phyloP scores from a whole-genome alignment of 805 yeast genomes.

The Zygotorulaspora chibaensis region DNA sequence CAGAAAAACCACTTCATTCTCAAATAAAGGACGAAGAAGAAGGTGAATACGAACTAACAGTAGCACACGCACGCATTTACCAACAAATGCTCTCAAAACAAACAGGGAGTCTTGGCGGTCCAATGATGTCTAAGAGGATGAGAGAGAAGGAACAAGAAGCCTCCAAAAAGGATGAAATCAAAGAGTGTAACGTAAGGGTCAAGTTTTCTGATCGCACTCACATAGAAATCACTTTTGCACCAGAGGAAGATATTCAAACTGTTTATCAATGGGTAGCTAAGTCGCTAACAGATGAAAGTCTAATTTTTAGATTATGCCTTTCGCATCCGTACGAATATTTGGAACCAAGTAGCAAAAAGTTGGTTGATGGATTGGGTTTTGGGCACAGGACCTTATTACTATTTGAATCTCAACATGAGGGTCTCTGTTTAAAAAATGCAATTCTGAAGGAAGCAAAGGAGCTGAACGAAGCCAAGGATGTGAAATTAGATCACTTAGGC shows the following conservation, averaged over 20 bases:
- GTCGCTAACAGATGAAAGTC: slow-evolving; percentile 29
- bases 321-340: slow-evolving; percentile 47
- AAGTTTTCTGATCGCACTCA: slow-evolving; percentile 55
- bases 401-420: slow-evolving; percentile 30
- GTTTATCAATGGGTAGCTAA: slow-evolving; percentile 32
- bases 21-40: slow-evolving; percentile 28
- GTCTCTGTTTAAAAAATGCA: slow-evolving; percentile 30
- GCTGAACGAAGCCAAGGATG: slow-evolving; percentile 32
- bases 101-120: slow-evolving; percentile 38
- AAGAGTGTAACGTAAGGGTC: slow-evolving; percentile 44
- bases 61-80: slow-evolving; percentile 51
- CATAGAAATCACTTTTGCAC: slow-evolving; percentile 47
- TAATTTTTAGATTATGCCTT: slow-evolving; percentile 39
- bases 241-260: slow-evolving; percentile 38
- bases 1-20: slow-evolving; percentile 10
- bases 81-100: slow-evolving; percentile 45
- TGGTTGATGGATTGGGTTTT: slow-evolving; percentile 40
- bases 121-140: slow-evolving; percentile 41
- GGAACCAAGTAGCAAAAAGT: slow-evolving; percentile 25
- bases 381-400: slow-evolving; percentile 45
- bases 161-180: slow-evolving; percentile 18
- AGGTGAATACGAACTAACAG: slow-evolving; percentile 42
- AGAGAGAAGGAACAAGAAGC: slow-evolving; percentile 36
- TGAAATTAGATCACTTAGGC: slow-evolving; percentile 7
- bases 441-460: slow-evolving; percentile 33